Conservation (phyloP, 208 protist species). For the Trypanosoma platydactyli region DNA sequence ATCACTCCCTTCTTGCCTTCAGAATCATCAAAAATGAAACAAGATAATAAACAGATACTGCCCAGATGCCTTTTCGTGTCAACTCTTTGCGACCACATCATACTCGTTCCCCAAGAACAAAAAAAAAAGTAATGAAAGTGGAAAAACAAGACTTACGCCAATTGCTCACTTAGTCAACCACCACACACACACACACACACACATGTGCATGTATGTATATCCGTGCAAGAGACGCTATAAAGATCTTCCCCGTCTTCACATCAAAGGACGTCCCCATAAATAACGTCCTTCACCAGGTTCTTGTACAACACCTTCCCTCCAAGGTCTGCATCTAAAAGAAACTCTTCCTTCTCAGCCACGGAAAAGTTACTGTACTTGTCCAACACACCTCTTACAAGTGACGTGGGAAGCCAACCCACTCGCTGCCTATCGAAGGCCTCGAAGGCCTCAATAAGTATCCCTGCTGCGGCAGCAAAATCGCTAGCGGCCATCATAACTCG, state of each 20-base stretch:
- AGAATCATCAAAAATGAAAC: no score
- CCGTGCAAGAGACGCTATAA: no score
- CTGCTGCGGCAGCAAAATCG: neutral
- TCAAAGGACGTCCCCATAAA: slow-evolving; percentile 13
- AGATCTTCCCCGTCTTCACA: neutral
- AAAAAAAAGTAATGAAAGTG: no score
- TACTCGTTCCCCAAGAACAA: no score
- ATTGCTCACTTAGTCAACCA: no score
- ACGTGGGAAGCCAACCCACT: slow-evolving; percentile 4
- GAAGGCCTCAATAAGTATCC: slow-evolving; percentile 15
- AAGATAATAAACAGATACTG: no score
- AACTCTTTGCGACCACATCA: no score
- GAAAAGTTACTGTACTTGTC: slow-evolving; percentile 24
- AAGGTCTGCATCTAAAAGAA: slow-evolving; percentile 22
- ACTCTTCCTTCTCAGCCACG: slow-evolving; percentile 17
- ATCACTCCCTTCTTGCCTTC: no score
- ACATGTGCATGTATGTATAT: no score
- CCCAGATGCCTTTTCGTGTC: no score
- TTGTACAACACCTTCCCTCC: slow-evolving; percentile 14
- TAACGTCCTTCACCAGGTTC: slow-evolving; percentile 12
- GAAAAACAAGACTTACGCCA: no score
- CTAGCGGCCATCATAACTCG: neutral
- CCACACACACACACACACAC: no score
- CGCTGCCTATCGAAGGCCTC: slow-evolving; percentile 2
- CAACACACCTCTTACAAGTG: neutral